Conservation (phyloP, 2,329 filamentous ascomycete genomes). For the Ophiostoma montium region DNA sequence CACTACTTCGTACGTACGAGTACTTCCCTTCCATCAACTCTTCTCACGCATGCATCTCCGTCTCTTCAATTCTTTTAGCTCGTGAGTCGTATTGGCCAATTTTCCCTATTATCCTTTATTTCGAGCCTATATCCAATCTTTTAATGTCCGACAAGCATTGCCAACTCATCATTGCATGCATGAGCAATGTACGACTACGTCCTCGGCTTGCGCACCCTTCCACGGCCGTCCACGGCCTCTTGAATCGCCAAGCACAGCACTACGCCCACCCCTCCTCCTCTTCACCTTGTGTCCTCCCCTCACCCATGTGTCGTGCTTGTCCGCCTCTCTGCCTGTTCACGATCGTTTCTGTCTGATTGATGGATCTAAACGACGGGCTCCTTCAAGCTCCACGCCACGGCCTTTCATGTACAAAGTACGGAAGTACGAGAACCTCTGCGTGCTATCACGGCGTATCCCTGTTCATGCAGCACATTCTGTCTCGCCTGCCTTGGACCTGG, state of each 20-base stretch:
- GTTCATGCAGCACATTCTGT: constrained; percentile 31
- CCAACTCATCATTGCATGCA: constrained; percentile 66
- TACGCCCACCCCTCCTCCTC: neutral
- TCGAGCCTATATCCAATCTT: neutral
- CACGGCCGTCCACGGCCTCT: constrained; percentile 18
- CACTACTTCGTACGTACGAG: too few relatives aligned
- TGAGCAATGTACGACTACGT: constrained; percentile 14
- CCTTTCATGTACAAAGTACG: too few relatives aligned
- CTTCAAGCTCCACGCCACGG: too few relatives aligned
- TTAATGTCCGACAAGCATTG: constrained; percentile 44
- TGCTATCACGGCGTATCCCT: constrained; percentile 16
- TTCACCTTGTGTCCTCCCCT: neutral
- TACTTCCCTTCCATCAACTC: neutral
- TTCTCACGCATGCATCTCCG: neutral
- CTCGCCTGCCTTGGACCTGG: neutral
- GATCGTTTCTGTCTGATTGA: too few relatives aligned
- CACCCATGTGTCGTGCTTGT: too few relatives aligned
- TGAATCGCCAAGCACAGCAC: neutral
- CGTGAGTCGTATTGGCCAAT: too few relatives aligned
- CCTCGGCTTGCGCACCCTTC: neutral
- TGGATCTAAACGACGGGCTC: too few relatives aligned
- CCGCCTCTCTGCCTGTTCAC: too few relatives aligned
- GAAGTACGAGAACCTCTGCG: too few relatives aligned
- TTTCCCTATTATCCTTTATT: neutral
- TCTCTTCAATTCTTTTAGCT: too few relatives aligned